Conservation (phyloP, 495 filamentous ascomycete genomes). For the Hypoxylon fragiforme region DNA sequence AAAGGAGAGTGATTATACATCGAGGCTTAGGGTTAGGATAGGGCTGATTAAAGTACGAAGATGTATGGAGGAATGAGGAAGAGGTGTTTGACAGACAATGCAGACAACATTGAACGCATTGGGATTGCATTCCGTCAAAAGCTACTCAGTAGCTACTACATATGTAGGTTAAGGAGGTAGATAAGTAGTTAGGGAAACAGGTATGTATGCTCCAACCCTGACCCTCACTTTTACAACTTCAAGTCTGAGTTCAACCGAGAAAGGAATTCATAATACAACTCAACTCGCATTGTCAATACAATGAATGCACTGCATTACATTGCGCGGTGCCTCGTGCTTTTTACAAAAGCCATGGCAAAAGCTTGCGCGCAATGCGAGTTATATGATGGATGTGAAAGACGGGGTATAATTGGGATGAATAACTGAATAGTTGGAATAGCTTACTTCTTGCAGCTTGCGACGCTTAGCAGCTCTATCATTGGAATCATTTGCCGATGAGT, state of each 20-base stretch:
- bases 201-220: conserved; percentile 2
- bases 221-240: too few species aligned
- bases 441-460: conserved; percentile 39
- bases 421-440: not conserved
- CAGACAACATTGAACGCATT: conserved; percentile 9
- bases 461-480: conserved; percentile 64
- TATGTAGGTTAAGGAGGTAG: not conserved
- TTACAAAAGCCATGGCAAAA: not conserved
- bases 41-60: conserved; percentile 20
- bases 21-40: conserved; percentile 21
- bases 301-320: conserved; percentile 9
- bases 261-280: conserved; percentile 5
- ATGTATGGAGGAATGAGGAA: conserved; percentile 12
- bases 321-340: not conserved
- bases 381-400: conserved; percentile 9
- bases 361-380: conserved; percentile 20
- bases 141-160: too few species aligned
- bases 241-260: too few species aligned
- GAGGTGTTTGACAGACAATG: too few species aligned
- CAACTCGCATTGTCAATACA: too few species aligned
- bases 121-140: conserved; percentile 20
- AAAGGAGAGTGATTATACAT: too few species aligned
- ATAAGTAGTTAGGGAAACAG: not conserved
- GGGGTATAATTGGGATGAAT: conserved; percentile 2
- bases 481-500: conserved; percentile 39